Percentiles rank a stretch among this genome's conserved stretches.
phyloP scores from a whole-genome alignment of 208 protist genomes.

The Trypanosoma platydactyli region DNA sequence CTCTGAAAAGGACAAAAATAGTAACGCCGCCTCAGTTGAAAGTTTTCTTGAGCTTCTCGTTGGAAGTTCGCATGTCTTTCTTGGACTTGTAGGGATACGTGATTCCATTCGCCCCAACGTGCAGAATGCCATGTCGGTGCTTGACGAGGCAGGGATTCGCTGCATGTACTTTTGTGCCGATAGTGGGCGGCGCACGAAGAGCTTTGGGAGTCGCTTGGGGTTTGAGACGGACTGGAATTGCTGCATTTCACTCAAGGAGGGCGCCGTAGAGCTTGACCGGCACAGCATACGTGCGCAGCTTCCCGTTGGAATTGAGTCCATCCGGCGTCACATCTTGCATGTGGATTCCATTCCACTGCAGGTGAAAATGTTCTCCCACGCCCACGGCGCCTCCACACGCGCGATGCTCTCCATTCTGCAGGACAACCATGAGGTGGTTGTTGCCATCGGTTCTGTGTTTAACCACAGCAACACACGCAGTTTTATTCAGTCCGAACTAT shows the following conservation, averaged over 20 bases:
- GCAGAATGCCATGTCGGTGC: slow-evolving; percentile 62
- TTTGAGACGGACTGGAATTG: slow-evolving; percentile 96
- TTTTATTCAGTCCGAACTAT: slow-evolving; percentile 91
- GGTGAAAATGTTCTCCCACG: slow-evolving; percentile 94
- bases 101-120: slow-evolving; percentile 87
- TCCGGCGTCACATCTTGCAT: slow-evolving; percentile 91
- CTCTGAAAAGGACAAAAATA: neutral
- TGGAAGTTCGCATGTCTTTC: slow-evolving; percentile 79
- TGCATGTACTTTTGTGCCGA: slow-evolving; percentile 92
- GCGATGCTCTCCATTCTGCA: slow-evolving; percentile 94
- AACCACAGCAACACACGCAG: slow-evolving; percentile 92
- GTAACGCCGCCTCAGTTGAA: slow-evolving; percentile 49
- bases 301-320: slow-evolving; percentile 92
- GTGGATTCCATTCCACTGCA: slow-evolving; percentile 95
- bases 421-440: slow-evolving; percentile 93
- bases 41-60: slow-evolving; percentile 23
- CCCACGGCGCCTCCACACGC: slow-evolving; percentile 75
- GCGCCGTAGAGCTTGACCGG: slow-evolving; percentile 76
- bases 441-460: slow-evolving; percentile 90
- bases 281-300: slow-evolving; percentile 91
- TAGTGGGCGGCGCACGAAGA: slow-evolving; percentile 88
- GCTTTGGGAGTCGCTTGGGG: slow-evolving; percentile 90
- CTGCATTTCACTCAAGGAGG: slow-evolving; percentile 92
- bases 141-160: slow-evolving; percentile 91
- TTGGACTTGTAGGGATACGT: slow-evolving; percentile 86